Conservation (phyloP, 2,329 filamentous ascomycete genomes). For the Aspergillus proliferans region DNA sequence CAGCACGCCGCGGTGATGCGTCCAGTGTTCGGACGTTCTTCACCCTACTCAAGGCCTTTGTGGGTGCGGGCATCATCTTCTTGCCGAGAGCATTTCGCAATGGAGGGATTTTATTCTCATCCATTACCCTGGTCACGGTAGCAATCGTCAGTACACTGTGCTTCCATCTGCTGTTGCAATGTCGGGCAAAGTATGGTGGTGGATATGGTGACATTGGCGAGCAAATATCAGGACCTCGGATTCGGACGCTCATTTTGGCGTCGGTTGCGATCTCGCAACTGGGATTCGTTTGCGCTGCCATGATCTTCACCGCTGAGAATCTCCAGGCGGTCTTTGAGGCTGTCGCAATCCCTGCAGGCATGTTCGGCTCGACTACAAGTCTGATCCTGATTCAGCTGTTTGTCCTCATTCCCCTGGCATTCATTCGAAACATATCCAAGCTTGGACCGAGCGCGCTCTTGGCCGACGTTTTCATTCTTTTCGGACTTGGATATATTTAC, state of each 20-base stretch:
- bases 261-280: conserved; percentile 70
- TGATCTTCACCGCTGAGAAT: conserved; percentile 74
- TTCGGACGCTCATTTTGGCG: conserved; percentile 60
- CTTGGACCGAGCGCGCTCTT: conserved; percentile 86
- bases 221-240: conserved; percentile 56
- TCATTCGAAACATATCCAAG: conserved; percentile 92
- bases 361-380: conserved; percentile 49
- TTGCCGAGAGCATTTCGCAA: conserved; percentile 73
- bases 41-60: conserved; percentile 70
- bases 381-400: conserved; percentile 78
- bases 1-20: conserved; percentile 53
- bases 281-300: conserved; percentile 70
- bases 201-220: conserved; percentile 70
- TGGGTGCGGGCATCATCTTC: conserved; percentile 78
- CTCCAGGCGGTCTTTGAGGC: conserved; percentile 61
- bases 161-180: conserved; percentile 66
- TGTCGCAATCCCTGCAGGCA: conserved; percentile 44
- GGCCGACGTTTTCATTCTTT: conserved; percentile 85
- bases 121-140: conserved; percentile 59
- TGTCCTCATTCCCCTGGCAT: conserved; percentile 83
- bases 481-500: conserved; percentile 85
- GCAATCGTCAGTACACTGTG: conserved; percentile 63
- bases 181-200: conserved; percentile 57
- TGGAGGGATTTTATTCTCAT: conserved; percentile 69
- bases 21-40: conserved; percentile 69